Percentiles rank a stretch among this genome's conserved stretches.
These are phyloP conservation scores for Agaricus subrufescens DNA, from an alignment of 768 basidiomycete species.

Conservation along the genomic window DNA sequence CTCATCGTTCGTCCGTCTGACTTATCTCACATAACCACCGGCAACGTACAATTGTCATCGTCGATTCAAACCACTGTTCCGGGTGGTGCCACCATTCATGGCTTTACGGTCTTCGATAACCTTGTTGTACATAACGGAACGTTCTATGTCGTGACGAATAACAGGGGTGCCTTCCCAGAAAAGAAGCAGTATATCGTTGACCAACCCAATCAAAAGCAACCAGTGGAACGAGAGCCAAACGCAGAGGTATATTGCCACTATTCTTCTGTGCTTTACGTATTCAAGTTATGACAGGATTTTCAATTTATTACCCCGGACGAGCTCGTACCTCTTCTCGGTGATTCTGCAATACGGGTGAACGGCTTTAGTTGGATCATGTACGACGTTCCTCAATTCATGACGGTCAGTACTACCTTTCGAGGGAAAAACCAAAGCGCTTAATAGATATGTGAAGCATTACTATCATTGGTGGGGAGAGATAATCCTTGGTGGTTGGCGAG, in stretches of 20 bases:
- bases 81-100: slow-evolving; percentile 19
- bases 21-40: not conserved
- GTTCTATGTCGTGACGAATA: slow-evolving; percentile 54
- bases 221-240: slow-evolving; percentile 22
- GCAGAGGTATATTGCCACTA: slow-evolving; percentile 21
- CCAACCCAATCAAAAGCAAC: slow-evolving; percentile 16
- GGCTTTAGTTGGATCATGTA: slow-evolving; percentile 24
- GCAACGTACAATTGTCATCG: not conserved
- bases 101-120: slow-evolving; percentile 75
- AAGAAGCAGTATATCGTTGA: slow-evolving; percentile 34
- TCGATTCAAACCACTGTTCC: slow-evolving; percentile 1
- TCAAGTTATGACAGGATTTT: slow-evolving; percentile 19
- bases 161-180: slow-evolving; percentile 36
- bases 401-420: slow-evolving; percentile 10
- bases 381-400: slow-evolving; percentile 23
- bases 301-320: slow-evolving; percentile 19
- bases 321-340: slow-evolving; percentile 18
- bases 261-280: not conserved
- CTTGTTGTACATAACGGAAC: slow-evolving; percentile 74
- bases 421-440: not conserved
- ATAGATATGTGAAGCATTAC: slow-evolving; percentile 27
- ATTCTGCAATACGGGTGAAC: slow-evolving; percentile 16
- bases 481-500: slow-evolving; percentile 37
- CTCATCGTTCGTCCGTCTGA: not conserved
- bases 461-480: slow-evolving; percentile 47